Percentiles rank a stretch among this genome's conserved stretches.
These are phyloP conservation scores for Sophora flavescens DNA, from an alignment of 306 rosid genomes.

Conservation along the genomic window DNA sequence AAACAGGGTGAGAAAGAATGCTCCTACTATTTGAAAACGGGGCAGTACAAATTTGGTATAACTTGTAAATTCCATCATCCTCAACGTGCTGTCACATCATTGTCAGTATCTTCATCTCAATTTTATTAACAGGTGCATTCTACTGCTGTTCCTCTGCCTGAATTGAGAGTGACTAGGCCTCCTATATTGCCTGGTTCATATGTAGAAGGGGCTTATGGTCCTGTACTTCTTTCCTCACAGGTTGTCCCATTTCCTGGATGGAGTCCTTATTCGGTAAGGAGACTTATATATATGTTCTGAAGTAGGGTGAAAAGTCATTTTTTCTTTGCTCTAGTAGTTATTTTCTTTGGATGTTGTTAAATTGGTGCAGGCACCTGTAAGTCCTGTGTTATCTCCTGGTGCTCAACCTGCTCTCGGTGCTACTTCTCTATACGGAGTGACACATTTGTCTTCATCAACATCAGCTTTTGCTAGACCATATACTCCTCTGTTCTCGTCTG, in stretches of 20 bases:
- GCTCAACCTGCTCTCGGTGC: conserved; percentile 80
- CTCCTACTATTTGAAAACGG: conserved; percentile 99
- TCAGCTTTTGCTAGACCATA: conserved; percentile 74
- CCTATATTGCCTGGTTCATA: conserved; percentile 79
- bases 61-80: conserved; percentile 98
- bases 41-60: conserved; percentile 95
- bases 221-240: conserved; percentile 79
- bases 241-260: conserved; percentile 83
- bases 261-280: conserved; percentile 88
- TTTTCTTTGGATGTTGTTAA: conserved; percentile 52
- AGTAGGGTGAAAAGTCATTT: conserved; percentile 12
- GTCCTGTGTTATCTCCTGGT: conserved; percentile 82
- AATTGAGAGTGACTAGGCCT: conserved; percentile 89
- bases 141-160: conserved; percentile 76
- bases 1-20: conserved; percentile 89
- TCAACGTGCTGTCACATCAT: conserved; percentile 73
- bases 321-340: background rate
- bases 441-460: conserved; percentile 74
- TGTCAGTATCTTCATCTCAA: conserved; percentile 85
- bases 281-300: conserved; percentile 12
- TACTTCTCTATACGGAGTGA: conserved; percentile 78
- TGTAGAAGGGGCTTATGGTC: conserved; percentile 87
- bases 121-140: conserved; percentile 94
- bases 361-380: conserved; percentile 80
- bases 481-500: conserved; percentile 60